phyloP scores from a whole-genome alignment of 148 eudicot genomes.

The Spergularia bocconei region DNA sequence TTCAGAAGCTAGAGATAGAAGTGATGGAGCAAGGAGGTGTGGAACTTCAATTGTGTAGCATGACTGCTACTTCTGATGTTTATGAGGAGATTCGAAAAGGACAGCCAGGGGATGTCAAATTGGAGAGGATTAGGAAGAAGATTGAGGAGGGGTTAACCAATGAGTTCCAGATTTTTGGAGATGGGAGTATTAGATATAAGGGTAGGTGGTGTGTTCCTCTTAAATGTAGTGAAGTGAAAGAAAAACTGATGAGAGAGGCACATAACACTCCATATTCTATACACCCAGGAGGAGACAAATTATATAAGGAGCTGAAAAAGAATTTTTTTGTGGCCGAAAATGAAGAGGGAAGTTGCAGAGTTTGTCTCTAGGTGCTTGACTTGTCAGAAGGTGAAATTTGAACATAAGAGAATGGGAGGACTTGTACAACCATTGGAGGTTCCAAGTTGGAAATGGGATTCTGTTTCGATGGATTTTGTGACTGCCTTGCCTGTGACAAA shows the following conservation, averaged over 20 bases:
- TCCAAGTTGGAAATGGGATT: neutral
- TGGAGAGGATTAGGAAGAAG: neutral
- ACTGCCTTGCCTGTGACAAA: neutral
- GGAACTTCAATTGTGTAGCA: neutral
- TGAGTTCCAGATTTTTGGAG: neutral
- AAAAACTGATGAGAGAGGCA: neutral
- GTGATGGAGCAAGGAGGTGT: neutral
- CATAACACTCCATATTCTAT: too few relatives aligned
- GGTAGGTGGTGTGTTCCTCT: neutral
- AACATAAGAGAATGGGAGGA: neutral
- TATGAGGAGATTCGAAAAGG: neutral
- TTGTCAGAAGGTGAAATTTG: neutral
- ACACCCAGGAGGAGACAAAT: too few relatives aligned
- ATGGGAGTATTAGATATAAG: neutral
- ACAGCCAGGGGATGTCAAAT: neutral
- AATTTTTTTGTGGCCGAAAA: too few relatives aligned
- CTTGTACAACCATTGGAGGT: neutral
- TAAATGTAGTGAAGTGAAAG: neutral
- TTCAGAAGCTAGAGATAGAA: neutral
- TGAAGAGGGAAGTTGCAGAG: neutral
- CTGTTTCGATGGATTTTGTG: constrained; percentile 7
- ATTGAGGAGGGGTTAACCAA: neutral
- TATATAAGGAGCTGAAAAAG: too few relatives aligned
- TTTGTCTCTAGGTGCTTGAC: neutral
- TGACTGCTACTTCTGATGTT: neutral